Evolutionary conservation across 1,139 yeast genomes (phyloP).

Genomic region (Hyphopichia wangnamkhiaoensis): DNA sequence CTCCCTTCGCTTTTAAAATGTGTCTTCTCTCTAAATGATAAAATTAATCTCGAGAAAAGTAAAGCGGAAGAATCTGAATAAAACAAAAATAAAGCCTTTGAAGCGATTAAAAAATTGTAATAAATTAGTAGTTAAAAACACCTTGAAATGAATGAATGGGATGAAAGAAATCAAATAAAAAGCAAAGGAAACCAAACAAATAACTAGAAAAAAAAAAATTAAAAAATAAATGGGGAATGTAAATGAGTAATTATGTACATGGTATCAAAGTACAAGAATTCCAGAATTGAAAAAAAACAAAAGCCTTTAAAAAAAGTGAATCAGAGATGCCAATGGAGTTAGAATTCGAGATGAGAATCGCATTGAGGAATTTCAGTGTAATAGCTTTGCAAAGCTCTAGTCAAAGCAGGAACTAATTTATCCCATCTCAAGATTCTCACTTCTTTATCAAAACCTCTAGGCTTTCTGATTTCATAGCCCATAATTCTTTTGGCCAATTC

Average conservation of each 20-base stretch:
- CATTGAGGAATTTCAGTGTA: slow-evolving; percentile 52
- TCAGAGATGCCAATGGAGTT: too few species aligned
- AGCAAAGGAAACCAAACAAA: not conserved
- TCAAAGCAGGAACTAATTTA: slow-evolving; percentile 57
- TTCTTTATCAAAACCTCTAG: slow-evolving; percentile 68
- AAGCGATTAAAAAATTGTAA: too few species aligned
- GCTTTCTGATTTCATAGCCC: slow-evolving; percentile 64
- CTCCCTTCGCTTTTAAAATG: too few species aligned
- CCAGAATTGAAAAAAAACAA: not conserved
- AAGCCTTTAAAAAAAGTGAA: not conserved
- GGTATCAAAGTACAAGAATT: too few species aligned
- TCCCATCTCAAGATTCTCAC: slow-evolving; percentile 65
- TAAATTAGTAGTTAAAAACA: not conserved
- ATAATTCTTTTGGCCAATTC: slow-evolving; percentile 65
- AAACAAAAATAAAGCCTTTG: too few species aligned
- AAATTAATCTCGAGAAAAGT: too few species aligned
- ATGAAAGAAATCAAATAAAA: not conserved
- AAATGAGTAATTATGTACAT: too few species aligned
- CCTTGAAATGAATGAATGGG: not conserved
- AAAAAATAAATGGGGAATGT: not conserved
- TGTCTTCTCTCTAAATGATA: too few species aligned
- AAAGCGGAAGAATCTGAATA: too few species aligned
- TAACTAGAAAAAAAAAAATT: not conserved
- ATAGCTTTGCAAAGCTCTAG: slow-evolving; percentile 64
- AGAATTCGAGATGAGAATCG: slow-evolving; percentile 12